A percentile compares a stretch with the other conserved stretches of the same genome.
phyloP scores from a whole-genome alignment of 331 rosid species.

The Dryas integrifolia region DNA sequence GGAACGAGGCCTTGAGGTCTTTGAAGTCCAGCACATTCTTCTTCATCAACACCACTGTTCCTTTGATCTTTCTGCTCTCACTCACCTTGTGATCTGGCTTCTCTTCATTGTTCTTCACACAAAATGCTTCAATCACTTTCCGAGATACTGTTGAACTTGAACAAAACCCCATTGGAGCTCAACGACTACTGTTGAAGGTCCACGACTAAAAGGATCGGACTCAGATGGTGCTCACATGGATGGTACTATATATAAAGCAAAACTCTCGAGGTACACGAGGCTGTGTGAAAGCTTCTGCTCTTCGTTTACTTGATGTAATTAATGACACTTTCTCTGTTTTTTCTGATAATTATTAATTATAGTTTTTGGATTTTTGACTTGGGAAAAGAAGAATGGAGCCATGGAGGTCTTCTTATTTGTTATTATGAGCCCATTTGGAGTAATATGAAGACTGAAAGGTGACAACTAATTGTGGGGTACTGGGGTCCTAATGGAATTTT shows the following conservation, averaged over 20 bases:
- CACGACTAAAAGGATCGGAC: no score
- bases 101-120: slow-evolving; percentile 27
- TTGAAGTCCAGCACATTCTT: slow-evolving; percentile 66
- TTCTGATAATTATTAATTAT: neutral
- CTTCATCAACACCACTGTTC: slow-evolving; percentile 65
- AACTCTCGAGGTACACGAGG: neutral
- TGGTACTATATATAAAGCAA: neutral
- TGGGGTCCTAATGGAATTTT: slow-evolving; percentile 10
- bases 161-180: slow-evolving; percentile 12
- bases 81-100: slow-evolving; percentile 19
- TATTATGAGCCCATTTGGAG: neutral
- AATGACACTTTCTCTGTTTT: neutral
- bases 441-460: neutral
- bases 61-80: slow-evolving; percentile 40
- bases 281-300: neutral
- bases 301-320: neutral
- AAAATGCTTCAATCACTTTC: slow-evolving; percentile 28
- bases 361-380: neutral
- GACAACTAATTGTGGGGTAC: slow-evolving; percentile 8
- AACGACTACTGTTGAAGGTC: neutral
- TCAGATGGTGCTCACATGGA: no score
- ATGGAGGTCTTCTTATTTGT: neutral
- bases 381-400: slow-evolving; percentile 2
- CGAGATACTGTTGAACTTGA: slow-evolving; percentile 14
- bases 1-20: slow-evolving; percentile 57